These are phyloP conservation scores for Neonectria sp. DNA, from an alignment of 2,329 filamentous ascomycete species.

Conservation along the genomic window DNA sequence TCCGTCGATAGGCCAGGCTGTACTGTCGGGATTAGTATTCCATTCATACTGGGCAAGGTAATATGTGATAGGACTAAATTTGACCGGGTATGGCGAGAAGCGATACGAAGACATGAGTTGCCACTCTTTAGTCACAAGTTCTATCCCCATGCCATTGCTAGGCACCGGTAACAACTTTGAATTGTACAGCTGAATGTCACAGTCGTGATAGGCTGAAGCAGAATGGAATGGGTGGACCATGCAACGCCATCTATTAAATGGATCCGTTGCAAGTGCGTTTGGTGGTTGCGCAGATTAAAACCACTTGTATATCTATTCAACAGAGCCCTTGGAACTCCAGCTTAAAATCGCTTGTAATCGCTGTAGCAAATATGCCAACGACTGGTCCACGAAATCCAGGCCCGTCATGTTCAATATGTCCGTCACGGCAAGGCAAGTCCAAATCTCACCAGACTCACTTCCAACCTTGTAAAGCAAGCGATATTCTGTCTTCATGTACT, in stretches of 20 bases:
- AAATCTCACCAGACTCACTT: neutral
- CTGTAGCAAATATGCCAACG: constrained; percentile 9
- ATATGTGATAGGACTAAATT: too few relatives aligned
- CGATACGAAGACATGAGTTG: too few relatives aligned
- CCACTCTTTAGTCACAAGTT: too few relatives aligned
- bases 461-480: neutral
- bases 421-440: neutral
- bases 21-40: too few relatives aligned
- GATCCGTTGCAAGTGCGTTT: too few relatives aligned
- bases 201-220: neutral
- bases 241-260: neutral
- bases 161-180: too few relatives aligned
- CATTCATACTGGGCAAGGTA: too few relatives aligned
- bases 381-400: constrained; percentile 19
- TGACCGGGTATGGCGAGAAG: too few relatives aligned
- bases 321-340: constrained; percentile 5
- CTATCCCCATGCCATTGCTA: too few relatives aligned
- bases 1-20: too few relatives aligned
- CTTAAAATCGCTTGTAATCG: neutral
- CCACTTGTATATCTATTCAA: neutral
- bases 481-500: constrained; percentile 12
- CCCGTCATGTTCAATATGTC: constrained; percentile 11
- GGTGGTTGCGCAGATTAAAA: too few relatives aligned
- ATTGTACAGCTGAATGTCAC: too few relatives aligned
- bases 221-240: neutral